Evolutionary conservation across 2,329 filamentous ascomycete species (phyloP), one percentile per base, ranked within the genome.

Genomic region (Epichloe elymi): DNA sequence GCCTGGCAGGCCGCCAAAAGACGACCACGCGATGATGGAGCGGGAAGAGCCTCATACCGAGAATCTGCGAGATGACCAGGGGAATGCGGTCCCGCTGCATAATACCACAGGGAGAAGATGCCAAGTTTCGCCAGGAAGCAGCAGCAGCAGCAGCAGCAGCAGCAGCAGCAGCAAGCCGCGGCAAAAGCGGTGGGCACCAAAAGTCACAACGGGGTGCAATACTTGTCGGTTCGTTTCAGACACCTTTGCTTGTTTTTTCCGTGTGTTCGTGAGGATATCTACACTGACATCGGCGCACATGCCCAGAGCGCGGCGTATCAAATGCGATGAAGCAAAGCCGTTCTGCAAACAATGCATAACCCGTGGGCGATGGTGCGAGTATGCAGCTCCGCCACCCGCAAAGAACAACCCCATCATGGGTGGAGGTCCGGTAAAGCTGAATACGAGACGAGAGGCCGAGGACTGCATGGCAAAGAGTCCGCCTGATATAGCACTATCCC

Each of bases 131-230:
- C 6, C 46, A 15, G 37, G 14, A 19, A 36, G 11, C 26, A 47
- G 19, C 39, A 42, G 20, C 20, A 20, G 20, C 20, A 20, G 19
- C 19, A 19, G 26, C 38, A 33, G 38, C 12, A 43, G 20, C 20
- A 35, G 10, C 23, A 46, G 30, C 38, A 42, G 20, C 4, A 26
- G 23, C 23, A 26, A 40, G 40, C 50, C 44, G 5, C 38, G 50
- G 17, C 44, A 51, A 20, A 51, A 48, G 23, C 50, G 50, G 11
- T 51, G 50, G 50, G 50, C 50, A 23, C 43, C 49, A 10, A 51
- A 48, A 33, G 38, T 51, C 20, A 43, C 30, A 33, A 48, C 50
- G 33, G 50, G 50, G n/a, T 51, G 50, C 50, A 51, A 44, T 26
- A 51, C 50, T 42, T 51, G 50, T 38, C 50, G 50, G 50, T 51